Conservation (phyloP, 2,329 filamentous ascomycete species). For the Didymella sp. region DNA sequence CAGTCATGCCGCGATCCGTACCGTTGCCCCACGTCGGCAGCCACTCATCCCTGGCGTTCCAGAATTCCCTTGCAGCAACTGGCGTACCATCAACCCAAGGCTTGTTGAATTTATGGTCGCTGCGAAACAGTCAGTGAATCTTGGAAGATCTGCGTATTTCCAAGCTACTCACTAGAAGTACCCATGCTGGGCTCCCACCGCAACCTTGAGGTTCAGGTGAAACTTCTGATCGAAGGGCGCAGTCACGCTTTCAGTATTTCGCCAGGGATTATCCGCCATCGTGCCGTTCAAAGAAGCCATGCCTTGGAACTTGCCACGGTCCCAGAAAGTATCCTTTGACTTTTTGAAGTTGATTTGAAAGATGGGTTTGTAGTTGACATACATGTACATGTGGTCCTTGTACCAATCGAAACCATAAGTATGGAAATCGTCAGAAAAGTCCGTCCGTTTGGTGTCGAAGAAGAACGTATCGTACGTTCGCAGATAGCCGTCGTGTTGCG, state of each 20-base stretch:
- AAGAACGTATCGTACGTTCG: constrained; percentile 29
- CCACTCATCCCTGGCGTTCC: constrained; percentile 61
- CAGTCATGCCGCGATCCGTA: constrained; percentile 65
- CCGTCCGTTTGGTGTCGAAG: constrained; percentile 66
- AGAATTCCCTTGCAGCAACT: constrained; percentile 34
- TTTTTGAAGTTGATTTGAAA: constrained; percentile 73
- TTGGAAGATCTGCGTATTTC: background rate
- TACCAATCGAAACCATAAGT: constrained; percentile 76
- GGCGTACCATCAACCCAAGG: constrained; percentile 64
- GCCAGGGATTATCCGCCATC: constrained; percentile 68
- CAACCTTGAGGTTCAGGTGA: constrained; percentile 77
- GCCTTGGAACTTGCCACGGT: constrained; percentile 70
- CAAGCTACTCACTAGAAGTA: constrained; percentile 70
- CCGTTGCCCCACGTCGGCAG: constrained; percentile 70
- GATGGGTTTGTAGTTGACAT: constrained; percentile 79
- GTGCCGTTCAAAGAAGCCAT: constrained; percentile 68
- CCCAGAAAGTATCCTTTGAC: constrained; percentile 64
- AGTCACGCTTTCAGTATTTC: constrained; percentile 63
- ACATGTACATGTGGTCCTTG: constrained; percentile 84
- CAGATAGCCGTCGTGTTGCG: constrained; percentile 33
- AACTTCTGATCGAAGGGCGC: constrained; percentile 78
- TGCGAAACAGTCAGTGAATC: background rate
- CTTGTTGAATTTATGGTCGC: constrained; percentile 67
- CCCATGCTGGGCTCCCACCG: constrained; percentile 78
- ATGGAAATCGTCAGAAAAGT: constrained; percentile 72